phyloP scores from a whole-genome alignment of 2,329 filamentous ascomycete species.

The Orbilia ellipsospora region DNA sequence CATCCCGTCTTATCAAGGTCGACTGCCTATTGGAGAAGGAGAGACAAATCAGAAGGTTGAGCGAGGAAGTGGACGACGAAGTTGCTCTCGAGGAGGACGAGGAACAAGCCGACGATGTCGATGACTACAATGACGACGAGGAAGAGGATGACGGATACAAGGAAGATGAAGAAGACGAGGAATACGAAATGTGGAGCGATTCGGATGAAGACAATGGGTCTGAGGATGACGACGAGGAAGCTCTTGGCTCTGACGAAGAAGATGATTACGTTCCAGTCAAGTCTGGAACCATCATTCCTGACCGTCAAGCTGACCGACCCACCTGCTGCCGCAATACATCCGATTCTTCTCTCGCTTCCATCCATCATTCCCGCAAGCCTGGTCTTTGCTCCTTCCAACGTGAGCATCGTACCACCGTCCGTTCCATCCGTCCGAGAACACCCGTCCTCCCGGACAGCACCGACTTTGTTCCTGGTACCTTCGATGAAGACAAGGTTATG shows the following conservation, averaged over 20 bases:
- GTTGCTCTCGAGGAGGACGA: conserved; percentile 72
- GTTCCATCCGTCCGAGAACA: conserved; percentile 71
- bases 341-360: conserved; percentile 71
- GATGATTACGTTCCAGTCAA: conserved; percentile 55
- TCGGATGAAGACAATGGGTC: conserved; percentile 68
- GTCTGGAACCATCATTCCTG: conserved; percentile 43
- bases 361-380: conserved; percentile 60
- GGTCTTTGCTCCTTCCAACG: conserved; percentile 60
- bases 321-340: conserved; percentile 67
- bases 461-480: conserved; percentile 97
- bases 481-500: conserved; percentile 94
- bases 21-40: conserved; percentile 91
- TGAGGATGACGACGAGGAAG: conserved; percentile 65
- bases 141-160: conserved; percentile 67
- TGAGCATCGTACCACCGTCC: conserved; percentile 62
- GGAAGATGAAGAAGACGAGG: conserved; percentile 69
- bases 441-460: conserved; percentile 95
- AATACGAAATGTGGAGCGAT: conserved; percentile 66
- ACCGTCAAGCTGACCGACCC: conserved; percentile 55
- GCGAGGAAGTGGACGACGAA: conserved; percentile 91
- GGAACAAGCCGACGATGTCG: conserved; percentile 64
- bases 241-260: conserved; percentile 63
- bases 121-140: conserved; percentile 64
- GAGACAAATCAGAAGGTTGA: conserved; percentile 84
- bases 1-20: conserved; percentile 80